Percentiles rank a stretch among this genome's conserved stretches.
phyloP scores from a whole-genome alignment of 78 protist species.

The Cyanophora paradoxa region DNA sequence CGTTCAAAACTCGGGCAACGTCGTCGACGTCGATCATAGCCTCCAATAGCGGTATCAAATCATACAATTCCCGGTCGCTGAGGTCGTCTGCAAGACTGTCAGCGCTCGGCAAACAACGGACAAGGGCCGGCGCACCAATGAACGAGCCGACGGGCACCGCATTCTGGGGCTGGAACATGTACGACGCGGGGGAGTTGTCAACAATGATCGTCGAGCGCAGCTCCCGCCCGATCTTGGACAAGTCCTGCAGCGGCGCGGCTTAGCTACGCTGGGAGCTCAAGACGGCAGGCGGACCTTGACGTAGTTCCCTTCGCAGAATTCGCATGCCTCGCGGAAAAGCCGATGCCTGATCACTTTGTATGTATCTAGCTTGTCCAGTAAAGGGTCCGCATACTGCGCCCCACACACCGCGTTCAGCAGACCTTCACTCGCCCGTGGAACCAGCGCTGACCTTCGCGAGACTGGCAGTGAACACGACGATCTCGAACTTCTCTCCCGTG shows the following conservation, averaged over 20 bases:
- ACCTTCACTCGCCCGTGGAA: background rate
- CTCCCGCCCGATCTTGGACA: conserved; percentile 65
- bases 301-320: conserved; percentile 39
- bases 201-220: conserved; percentile 57
- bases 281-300: conserved; percentile 61
- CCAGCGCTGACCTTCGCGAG: conserved; percentile 36
- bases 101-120: no score
- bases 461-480: conserved; percentile 82
- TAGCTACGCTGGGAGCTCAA: no score
- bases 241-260: conserved; percentile 24
- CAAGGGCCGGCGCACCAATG: conserved; percentile 75
- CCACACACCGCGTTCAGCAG: conserved; percentile 8
- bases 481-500: conserved; percentile 59
- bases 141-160: conserved; percentile 74
- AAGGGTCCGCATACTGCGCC: conserved; percentile 85
- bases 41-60: no score
- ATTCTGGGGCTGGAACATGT: conserved; percentile 69
- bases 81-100: no score
- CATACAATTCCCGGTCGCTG: no score
- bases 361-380: conserved; percentile 73
- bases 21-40: no score
- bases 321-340: conserved; percentile 41
- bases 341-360: conserved; percentile 36
- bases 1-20: no score
- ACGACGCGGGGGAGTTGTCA: conserved; percentile 80